These are phyloP conservation scores for Naganishia sp. DNA, from an alignment of 1,284 basidiomycete genomes.

Conservation along the genomic window DNA sequence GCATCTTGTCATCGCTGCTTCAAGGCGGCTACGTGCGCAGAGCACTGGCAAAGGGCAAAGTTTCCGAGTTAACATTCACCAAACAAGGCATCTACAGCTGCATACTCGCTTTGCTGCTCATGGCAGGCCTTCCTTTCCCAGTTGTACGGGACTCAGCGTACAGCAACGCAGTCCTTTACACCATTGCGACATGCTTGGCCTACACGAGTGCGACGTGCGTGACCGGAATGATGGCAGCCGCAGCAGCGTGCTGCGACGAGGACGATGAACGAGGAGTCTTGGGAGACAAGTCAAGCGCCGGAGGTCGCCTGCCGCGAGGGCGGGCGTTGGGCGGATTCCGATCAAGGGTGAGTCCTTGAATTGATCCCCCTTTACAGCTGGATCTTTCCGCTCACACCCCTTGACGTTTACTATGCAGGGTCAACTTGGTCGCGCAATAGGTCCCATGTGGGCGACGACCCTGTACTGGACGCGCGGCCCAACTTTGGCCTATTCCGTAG, in stretches of 20 bases:
- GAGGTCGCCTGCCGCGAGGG: conserved; percentile 55
- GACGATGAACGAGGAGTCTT: conserved; percentile 59
- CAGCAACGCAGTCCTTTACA: conserved; percentile 61
- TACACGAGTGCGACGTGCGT: conserved; percentile 91
- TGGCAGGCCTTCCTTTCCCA: conserved; percentile 68
- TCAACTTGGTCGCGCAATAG: conserved; percentile 83
- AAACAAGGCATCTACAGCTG: conserved; percentile 72
- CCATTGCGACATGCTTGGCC: conserved; percentile 74
- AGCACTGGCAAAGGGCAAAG: conserved; percentile 60
- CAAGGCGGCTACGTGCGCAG: conserved; percentile 86
- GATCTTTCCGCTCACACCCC: neutral
- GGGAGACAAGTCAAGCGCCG: conserved; percentile 37
- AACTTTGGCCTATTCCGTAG: conserved; percentile 68
- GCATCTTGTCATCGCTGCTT: conserved; percentile 77
- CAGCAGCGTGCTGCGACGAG: conserved; percentile 79
- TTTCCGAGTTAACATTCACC: conserved; percentile 76
- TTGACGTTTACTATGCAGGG: conserved; percentile 53
- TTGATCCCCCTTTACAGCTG: neutral
- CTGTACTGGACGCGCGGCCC: conserved; percentile 69
- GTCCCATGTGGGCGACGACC: conserved; percentile 73
- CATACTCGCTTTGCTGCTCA: conserved; percentile 65
- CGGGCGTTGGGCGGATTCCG: conserved; percentile 79
- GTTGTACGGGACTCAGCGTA: conserved; percentile 49
- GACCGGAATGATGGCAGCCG: conserved; percentile 79
- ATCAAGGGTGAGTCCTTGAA: conserved; percentile 55